Evolutionary conservation across 2,329 filamentous ascomycete genomes (phyloP).

Genomic region (Bipolaris oryzae): DNA sequence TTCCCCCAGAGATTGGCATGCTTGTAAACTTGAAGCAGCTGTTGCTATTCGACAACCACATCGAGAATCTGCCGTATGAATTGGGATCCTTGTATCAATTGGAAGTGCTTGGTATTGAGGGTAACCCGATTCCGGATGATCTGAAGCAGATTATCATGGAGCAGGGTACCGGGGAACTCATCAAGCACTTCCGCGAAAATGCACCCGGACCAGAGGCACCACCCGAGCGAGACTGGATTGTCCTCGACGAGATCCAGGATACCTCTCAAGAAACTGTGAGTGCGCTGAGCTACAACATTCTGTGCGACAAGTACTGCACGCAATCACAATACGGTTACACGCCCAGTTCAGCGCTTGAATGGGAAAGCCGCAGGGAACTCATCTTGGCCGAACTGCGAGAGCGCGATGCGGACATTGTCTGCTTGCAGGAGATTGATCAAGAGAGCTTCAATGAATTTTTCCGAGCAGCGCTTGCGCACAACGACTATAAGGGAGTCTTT

Average conservation of each 20-base stretch:
- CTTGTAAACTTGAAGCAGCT: slow-evolving; percentile 88
- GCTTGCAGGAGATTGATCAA: slow-evolving; percentile 90
- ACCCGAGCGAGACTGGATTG: slow-evolving; percentile 74
- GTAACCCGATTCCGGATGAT: slow-evolving; percentile 80
- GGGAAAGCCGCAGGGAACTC: slow-evolving; percentile 83
- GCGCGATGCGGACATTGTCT: slow-evolving; percentile 85
- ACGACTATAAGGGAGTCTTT: slow-evolving; percentile 92
- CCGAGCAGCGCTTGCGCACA: slow-evolving; percentile 80
- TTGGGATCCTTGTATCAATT: slow-evolving; percentile 87
- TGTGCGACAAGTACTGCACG: slow-evolving; percentile 93
- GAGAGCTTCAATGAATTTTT: slow-evolving; percentile 93
- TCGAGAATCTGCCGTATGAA: slow-evolving; percentile 81
- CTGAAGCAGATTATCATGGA: slow-evolving; percentile 84
- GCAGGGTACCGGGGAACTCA: slow-evolving; percentile 82
- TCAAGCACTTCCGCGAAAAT: slow-evolving; percentile 81
- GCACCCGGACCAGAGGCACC: slow-evolving; percentile 82
- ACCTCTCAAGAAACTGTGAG: slow-evolving; percentile 70
- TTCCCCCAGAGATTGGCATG: slow-evolving; percentile 95
- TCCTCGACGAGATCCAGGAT: slow-evolving; percentile 67
- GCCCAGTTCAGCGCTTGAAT: slow-evolving; percentile 77
- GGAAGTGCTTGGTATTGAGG: slow-evolving; percentile 88
- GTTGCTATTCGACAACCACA: slow-evolving; percentile 87
- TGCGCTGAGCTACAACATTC: slow-evolving; percentile 91
- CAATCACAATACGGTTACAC: slow-evolving; percentile 87
- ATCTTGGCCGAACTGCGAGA: slow-evolving; percentile 82